A percentile compares a stretch with the other conserved stretches of the same genome.
Evolutionary conservation across 2,329 filamentous ascomycete genomes (phyloP).

Genomic region (Verticillium nubilum): DNA sequence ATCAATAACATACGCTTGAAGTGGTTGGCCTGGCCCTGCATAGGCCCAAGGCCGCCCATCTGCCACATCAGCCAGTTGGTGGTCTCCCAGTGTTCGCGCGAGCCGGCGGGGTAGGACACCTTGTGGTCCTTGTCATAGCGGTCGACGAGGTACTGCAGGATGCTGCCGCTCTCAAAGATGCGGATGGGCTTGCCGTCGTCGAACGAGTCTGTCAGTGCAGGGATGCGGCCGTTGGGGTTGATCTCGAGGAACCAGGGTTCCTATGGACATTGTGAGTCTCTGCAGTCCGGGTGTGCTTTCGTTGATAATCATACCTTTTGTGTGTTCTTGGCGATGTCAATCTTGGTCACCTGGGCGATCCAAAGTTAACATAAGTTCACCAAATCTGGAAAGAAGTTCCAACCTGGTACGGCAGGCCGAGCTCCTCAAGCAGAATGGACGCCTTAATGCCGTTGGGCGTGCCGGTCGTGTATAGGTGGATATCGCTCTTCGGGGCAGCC

Average conservation of each 20-base stretch:
- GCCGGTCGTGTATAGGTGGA: slow-evolving; percentile 74
- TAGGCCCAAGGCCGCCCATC: slow-evolving; percentile 75
- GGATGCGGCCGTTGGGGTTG: slow-evolving; percentile 91
- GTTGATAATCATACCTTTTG: slow-evolving; percentile 10
- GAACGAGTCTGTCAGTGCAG: slow-evolving; percentile 76
- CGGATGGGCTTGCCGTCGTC: slow-evolving; percentile 66
- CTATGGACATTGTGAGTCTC: slow-evolving; percentile 12
- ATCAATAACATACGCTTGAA: slow-evolving; percentile 55
- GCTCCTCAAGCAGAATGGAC: slow-evolving; percentile 80
- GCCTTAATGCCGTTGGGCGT: slow-evolving; percentile 91
- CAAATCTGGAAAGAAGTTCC: background rate
- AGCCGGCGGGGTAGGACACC: slow-evolving; percentile 69
- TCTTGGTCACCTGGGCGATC: slow-evolving; percentile 41
- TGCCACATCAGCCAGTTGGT: slow-evolving; percentile 77
- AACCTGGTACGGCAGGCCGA: slow-evolving; percentile 76
- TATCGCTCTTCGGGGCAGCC: slow-evolving; percentile 48
- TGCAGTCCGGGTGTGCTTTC: no score
- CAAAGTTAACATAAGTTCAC: background rate
- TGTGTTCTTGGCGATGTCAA: slow-evolving; percentile 64
- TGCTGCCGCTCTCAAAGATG: slow-evolving; percentile 78
- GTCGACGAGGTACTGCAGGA: slow-evolving; percentile 78
- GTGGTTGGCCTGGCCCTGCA: slow-evolving; percentile 82
- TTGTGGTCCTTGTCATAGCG: slow-evolving; percentile 78
- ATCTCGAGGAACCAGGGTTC: slow-evolving; percentile 83
- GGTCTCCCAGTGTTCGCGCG: slow-evolving; percentile 71